phyloP scores from a whole-genome alignment of 2,329 filamentous ascomycete species.

The Fusarium euwallaceae region DNA sequence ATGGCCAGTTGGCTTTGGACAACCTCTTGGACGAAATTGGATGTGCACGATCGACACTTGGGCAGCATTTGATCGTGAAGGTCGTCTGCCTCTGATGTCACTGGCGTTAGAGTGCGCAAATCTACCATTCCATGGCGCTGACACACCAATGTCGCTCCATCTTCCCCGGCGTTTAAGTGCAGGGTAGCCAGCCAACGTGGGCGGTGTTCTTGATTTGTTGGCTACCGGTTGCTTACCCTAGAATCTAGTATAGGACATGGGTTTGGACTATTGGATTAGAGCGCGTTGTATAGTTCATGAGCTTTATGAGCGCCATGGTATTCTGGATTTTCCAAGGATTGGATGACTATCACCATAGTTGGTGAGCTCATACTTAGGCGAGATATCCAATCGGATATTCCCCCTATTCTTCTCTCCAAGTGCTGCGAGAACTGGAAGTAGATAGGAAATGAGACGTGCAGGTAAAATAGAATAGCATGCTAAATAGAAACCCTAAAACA shows the following conservation, averaged over 20 bases:
- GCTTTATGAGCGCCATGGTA: neutral
- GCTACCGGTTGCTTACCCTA: neutral
- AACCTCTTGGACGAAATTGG: constrained; percentile 13
- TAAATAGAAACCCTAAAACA: neutral
- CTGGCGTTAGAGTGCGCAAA: neutral
- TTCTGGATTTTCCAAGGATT: neutral
- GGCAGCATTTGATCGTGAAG: constrained; percentile 6
- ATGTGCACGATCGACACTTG: constrained; percentile 26
- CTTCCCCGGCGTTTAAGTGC: neutral
- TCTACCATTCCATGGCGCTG: constrained; percentile 10
- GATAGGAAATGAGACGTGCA: neutral
- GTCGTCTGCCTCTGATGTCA: constrained; percentile 22
- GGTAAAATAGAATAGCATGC: neutral
- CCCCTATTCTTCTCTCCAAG: neutral
- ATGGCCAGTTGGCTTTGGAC: constrained; percentile 10
- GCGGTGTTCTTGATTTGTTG: neutral
- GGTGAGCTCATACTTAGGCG: neutral
- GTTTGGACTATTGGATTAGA: neutral
- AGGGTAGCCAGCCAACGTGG: neutral
- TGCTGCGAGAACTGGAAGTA: neutral
- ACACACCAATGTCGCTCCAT: neutral
- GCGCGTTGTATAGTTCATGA: neutral
- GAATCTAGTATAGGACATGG: neutral
- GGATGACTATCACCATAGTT: neutral
- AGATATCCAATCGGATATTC: neutral